phyloP scores from a whole-genome alignment of 73 alveolate species.

The Paramecium bursaria region DNA sequence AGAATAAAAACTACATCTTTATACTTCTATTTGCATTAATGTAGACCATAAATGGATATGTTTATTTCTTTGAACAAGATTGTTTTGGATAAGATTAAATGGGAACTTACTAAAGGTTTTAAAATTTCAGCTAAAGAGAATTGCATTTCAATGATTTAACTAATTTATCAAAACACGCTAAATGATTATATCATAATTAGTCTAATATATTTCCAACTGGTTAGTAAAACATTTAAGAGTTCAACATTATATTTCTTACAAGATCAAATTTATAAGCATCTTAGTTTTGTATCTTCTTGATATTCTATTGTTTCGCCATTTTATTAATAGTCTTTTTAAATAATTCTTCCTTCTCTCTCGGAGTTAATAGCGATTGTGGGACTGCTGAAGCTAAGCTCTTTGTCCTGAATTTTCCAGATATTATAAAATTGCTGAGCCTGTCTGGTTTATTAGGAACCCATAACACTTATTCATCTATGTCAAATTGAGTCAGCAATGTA shows the following conservation, averaged over 20 bases:
- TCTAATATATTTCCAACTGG: too few species aligned
- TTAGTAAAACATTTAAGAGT: too few species aligned
- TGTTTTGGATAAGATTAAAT: slow-evolving; percentile 22
- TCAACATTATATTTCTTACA: neutral
- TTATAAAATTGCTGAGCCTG: neutral
- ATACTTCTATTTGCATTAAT: neutral
- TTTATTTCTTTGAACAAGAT: slow-evolving; percentile 58
- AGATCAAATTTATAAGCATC: neutral
- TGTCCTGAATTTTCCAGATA: slow-evolving; percentile 42
- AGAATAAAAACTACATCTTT: slow-evolving; percentile 18
- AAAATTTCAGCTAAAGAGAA: slow-evolving; percentile 38
- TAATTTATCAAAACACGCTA: slow-evolving; percentile 30
- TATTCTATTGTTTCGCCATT: neutral
- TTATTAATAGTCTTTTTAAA: neutral
- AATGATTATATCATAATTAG: slow-evolving; percentile 36
- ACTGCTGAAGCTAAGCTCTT: slow-evolving; percentile 26
- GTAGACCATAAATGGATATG: neutral
- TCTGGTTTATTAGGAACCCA: neutral
- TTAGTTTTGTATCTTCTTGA: neutral
- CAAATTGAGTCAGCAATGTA: slow-evolving; percentile 8
- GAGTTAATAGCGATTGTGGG: neutral
- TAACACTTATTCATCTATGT: slow-evolving; percentile 26
- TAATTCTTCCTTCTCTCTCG: neutral
- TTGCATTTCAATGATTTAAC: slow-evolving; percentile 8
- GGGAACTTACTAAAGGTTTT: neutral